phyloP scores from a whole-genome alignment of 441 rosid genomes.

The Rhodomyrtus psidioides region DNA sequence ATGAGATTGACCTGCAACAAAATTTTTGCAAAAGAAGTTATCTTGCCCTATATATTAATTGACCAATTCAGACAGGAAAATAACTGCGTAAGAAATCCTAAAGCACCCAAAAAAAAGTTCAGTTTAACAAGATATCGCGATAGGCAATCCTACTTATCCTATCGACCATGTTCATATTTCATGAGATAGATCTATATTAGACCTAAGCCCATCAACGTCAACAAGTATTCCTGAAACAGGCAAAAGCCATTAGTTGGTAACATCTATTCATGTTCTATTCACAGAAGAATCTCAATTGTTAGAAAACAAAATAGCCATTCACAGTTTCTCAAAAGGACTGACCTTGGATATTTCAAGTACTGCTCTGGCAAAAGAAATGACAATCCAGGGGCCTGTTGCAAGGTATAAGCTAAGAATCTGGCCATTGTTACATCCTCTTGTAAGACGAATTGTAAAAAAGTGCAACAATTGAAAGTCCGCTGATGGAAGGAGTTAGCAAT shows the following conservation, averaged over 20 bases:
- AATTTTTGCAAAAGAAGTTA: neutral
- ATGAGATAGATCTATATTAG: neutral
- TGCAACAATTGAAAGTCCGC: constrained; percentile 4
- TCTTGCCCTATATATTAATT: neutral
- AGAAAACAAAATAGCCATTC: neutral
- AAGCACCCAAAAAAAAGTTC: neutral
- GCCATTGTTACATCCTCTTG: neutral
- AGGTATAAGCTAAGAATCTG: neutral
- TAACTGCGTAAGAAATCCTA: neutral
- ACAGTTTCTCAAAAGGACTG: constrained; percentile 7
- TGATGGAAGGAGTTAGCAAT: neutral
- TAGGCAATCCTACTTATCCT: neutral
- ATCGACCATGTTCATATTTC: neutral
- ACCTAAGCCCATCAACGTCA: neutral
- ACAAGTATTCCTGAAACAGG: neutral
- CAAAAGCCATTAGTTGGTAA: neutral
- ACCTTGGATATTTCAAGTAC: constrained; percentile 89
- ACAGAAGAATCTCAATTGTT: neutral
- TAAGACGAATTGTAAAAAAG: neutral
- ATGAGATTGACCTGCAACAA: neutral
- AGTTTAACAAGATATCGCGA: neutral
- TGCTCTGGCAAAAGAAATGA: constrained; percentile 85
- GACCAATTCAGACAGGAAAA: neutral
- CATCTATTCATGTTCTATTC: neutral
- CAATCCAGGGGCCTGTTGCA: constrained; percentile 83